Conservation (phyloP, 164 flowering plant genomes). For the Paratinospora sagittata region DNA sequence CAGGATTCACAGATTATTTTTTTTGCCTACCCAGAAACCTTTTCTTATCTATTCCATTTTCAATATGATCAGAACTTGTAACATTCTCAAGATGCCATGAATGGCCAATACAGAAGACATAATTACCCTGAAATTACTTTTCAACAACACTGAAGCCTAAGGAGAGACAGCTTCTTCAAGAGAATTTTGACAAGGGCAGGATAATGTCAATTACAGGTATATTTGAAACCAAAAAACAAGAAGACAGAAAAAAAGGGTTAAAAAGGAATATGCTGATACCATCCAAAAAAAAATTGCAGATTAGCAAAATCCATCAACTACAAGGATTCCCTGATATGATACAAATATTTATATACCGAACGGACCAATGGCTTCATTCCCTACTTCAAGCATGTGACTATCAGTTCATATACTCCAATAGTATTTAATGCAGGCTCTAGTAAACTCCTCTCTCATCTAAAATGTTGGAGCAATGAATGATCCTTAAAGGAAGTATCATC, state of each 20-base stretch:
- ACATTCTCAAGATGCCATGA: too few species aligned
- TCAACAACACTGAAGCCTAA: neutral
- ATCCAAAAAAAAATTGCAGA: constrained; percentile 1
- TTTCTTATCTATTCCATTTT: too few species aligned
- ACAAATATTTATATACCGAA: constrained; percentile 27
- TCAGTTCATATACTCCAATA: constrained; percentile 8
- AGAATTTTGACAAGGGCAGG: neutral
- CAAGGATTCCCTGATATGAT: constrained; percentile 20
- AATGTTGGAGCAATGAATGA: constrained; percentile 1
- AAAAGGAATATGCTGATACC: neutral
- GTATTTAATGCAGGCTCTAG: constrained; percentile 4
- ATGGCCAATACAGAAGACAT: too few species aligned
- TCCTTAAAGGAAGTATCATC: constrained; percentile 6
- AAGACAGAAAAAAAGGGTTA: neutral
- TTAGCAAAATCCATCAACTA: constrained; percentile 11
- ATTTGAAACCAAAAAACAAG: neutral
- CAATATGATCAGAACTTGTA: too few species aligned
- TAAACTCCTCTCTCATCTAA: constrained; percentile 1
- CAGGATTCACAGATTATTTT: too few species aligned
- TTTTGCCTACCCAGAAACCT: too few species aligned
- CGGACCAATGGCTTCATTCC: constrained; percentile 52
- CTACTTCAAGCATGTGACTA: constrained; percentile 15
- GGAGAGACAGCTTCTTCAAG: neutral
- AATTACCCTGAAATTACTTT: neutral
- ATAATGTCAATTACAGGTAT: neutral